Evolutionary conservation across 2,329 filamentous ascomycete genomes (phyloP).

Genomic region (Nothophoma quercina): DNA sequence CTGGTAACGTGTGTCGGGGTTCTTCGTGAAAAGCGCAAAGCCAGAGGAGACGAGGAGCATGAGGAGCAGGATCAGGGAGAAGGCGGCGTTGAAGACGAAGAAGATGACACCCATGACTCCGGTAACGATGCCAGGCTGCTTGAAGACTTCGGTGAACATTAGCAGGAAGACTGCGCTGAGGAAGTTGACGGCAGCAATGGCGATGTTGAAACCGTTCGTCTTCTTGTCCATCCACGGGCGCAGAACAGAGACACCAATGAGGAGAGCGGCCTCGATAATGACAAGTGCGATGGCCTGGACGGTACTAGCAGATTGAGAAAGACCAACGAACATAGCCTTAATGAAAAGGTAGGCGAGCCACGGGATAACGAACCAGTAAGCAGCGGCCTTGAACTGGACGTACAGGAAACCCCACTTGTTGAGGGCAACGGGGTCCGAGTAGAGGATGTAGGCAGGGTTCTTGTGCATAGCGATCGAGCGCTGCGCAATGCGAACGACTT

Average conservation of each 20-base stretch:
- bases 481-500: constrained; percentile 88
- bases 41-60: constrained; percentile 79
- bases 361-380: constrained; percentile 93
- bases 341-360: constrained; percentile 79
- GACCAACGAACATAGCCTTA: constrained; percentile 88
- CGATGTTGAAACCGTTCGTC: constrained; percentile 95
- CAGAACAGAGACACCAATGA: constrained; percentile 80
- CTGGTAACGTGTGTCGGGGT: constrained; percentile 93
- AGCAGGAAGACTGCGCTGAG: constrained; percentile 88
- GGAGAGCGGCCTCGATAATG: constrained; percentile 78
- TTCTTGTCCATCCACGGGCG: constrained; percentile 99
- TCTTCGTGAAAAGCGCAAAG: constrained; percentile 87
- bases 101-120: constrained; percentile 90
- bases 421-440: constrained; percentile 89
- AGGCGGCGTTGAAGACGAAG: constrained; percentile 85
- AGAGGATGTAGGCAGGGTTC: constrained; percentile 96
- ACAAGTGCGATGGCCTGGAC: constrained; percentile 84
- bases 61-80: constrained; percentile 81
- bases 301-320: constrained; percentile 73
- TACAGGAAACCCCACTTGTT: constrained; percentile 99
- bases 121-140: constrained; percentile 80
- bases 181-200: constrained; percentile 89
- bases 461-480: constrained; percentile 91
- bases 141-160: constrained; percentile 87
- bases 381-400: constrained; percentile 93